Percentiles rank a stretch among this genome's conserved stretches.
phyloP scores from a whole-genome alignment of 2,329 filamentous ascomycete species.

The Phyllosticta paracitricarpa region DNA sequence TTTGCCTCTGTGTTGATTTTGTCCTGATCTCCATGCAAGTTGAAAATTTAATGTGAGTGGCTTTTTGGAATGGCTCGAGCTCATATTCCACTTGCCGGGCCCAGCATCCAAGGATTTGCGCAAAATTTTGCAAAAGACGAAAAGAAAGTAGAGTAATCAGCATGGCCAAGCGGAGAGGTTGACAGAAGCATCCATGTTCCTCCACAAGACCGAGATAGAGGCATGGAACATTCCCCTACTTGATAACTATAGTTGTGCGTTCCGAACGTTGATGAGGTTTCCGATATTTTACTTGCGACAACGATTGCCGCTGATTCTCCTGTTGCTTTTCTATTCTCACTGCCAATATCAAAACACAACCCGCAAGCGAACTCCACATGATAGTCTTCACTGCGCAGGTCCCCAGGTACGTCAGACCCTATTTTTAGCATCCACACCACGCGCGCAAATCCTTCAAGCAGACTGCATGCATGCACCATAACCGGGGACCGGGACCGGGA shows the following conservation, averaged over 20 bases:
- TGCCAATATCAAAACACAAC: background rate
- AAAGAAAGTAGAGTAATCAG: too few relatives aligned
- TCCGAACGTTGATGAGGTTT: too few relatives aligned
- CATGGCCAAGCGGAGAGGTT: too few relatives aligned
- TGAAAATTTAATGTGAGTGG: background rate
- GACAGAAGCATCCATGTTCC: too few relatives aligned
- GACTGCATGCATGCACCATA: background rate
- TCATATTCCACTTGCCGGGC: too few relatives aligned
- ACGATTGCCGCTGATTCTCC: background rate
- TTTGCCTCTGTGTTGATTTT: background rate
- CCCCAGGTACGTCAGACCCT: background rate
- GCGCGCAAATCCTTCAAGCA: background rate
- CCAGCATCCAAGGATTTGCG: too few relatives aligned
- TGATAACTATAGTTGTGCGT: too few relatives aligned
- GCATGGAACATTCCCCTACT: too few relatives aligned
- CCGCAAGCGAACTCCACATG: background rate
- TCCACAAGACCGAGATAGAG: too few relatives aligned
- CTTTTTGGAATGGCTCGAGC: too few relatives aligned
- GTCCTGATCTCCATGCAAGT: background rate
- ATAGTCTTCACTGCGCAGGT: background rate
- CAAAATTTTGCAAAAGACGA: too few relatives aligned
- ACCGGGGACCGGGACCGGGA: background rate
- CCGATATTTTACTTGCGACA: too few relatives aligned
- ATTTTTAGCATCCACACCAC: background rate
- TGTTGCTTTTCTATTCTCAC: background rate